These are phyloP conservation scores for Gossypium thurberi DNA, from an alignment of 345 rosid genomes.

Conservation along the genomic window DNA sequence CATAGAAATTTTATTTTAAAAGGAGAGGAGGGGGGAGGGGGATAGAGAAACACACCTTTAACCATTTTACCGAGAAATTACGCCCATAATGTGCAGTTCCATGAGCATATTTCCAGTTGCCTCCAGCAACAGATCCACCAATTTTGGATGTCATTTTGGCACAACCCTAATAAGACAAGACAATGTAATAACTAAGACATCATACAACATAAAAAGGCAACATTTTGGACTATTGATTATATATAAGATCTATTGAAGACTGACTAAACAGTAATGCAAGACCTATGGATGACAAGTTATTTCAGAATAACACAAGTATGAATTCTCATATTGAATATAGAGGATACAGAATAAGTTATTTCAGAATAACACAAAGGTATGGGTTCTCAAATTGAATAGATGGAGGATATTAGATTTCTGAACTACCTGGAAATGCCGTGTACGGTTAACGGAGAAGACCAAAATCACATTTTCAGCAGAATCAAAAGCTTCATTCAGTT, in stretches of 20 bases:
- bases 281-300: neutral
- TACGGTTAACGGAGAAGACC: conserved; percentile 91
- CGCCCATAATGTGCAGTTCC: conserved; percentile 98
- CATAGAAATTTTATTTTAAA: neutral
- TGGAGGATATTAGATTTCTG: conserved; percentile 18
- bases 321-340: conserved; percentile 4
- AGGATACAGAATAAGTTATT: neutral
- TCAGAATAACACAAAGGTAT: neutral
- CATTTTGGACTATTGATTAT: neutral
- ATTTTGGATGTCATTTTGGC: conserved; percentile 97
- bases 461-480: conserved; percentile 82
- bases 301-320: neutral
- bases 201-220: conserved; percentile 2
- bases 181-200: conserved; percentile 9
- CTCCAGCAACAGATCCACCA: conserved; percentile 83
- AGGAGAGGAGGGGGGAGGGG: neutral
- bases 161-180: conserved; percentile 62
- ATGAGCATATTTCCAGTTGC: conserved; percentile 98
- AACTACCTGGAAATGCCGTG: conserved; percentile 92
- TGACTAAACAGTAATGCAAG: neutral
- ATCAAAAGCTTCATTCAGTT: conserved; percentile 96
- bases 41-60: conserved; percentile 48
- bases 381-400: conserved; percentile 12
- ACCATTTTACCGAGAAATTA: conserved; percentile 98
- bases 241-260: neutral